A percentile compares a stretch with the other conserved stretches of the same genome.
phyloP scores from a whole-genome alignment of 108 stramenopile species.

The Parmales sp. region DNA sequence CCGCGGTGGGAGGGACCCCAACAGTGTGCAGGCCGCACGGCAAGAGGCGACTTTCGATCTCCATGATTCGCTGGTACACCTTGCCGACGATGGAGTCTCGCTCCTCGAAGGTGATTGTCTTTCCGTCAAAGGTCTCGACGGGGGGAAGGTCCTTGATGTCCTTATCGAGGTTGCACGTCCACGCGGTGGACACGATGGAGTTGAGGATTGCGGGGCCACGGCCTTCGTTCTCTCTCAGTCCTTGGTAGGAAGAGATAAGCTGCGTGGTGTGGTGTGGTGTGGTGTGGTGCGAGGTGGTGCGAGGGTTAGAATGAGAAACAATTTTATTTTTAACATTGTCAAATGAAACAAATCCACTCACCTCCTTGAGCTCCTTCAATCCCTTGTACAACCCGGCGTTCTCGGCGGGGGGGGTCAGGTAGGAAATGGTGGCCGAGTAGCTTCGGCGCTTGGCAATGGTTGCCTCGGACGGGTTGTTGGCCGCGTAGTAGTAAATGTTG shows the following conservation, averaged over 20 bases:
- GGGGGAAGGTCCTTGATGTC: constrained; percentile 77
- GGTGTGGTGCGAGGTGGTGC: too few species aligned
- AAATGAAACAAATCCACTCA: too few species aligned
- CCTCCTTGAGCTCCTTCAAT: constrained; percentile 88
- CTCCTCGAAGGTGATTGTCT: constrained; percentile 59
- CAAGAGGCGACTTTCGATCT: constrained; percentile 89
- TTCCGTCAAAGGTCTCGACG: constrained; percentile 65
- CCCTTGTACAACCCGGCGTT: constrained; percentile 96
- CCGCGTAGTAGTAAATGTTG: constrained; percentile 89
- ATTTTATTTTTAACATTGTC: too few species aligned
- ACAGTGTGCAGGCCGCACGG: constrained; percentile 93
- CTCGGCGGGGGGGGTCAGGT: constrained; percentile 93
- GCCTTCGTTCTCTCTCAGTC: constrained; percentile 82
- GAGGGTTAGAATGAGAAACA: too few species aligned
- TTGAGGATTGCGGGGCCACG: constrained; percentile 91
- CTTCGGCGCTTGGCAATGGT: constrained; percentile 94
- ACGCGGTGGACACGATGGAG: constrained; percentile 84
- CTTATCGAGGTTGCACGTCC: constrained; percentile 90
- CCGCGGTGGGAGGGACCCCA: constrained; percentile 86
- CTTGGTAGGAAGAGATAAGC: constrained; percentile 86
- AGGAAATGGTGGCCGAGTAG: constrained; percentile 89
- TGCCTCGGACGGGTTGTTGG: constrained; percentile 95
- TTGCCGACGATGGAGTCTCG: constrained; percentile 74
- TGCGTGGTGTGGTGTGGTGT: too few species aligned
- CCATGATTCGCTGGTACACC: constrained; percentile 88